Conservation (phyloP, 805 yeast genomes). For the Zygotorulaspora sp. region DNA sequence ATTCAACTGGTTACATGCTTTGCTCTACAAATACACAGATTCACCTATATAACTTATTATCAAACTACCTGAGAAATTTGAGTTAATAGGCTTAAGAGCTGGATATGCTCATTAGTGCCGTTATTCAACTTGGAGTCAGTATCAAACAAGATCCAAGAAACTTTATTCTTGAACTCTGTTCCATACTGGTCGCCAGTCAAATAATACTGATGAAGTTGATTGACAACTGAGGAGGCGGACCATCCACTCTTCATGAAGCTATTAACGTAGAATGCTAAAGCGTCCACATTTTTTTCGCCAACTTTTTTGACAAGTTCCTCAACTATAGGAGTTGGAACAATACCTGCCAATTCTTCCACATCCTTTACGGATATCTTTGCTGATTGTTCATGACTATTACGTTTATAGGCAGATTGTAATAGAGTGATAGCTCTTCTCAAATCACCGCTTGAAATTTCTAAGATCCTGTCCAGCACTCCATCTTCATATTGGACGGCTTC, state of each 20-base stretch:
- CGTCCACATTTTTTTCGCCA: conserved; percentile 32
- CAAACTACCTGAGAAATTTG: conserved; percentile 41
- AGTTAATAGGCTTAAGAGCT: conserved; percentile 59
- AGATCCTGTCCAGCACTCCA: conserved; percentile 55
- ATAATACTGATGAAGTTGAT: conserved; percentile 66
- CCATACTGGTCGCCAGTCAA: conserved; percentile 49
- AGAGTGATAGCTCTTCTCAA: conserved; percentile 88
- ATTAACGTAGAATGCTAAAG: conserved; percentile 43
- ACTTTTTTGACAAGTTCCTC: conserved; percentile 39
- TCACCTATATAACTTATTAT: neutral
- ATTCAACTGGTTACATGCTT: too few relatives aligned
- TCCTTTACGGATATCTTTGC: conserved; percentile 40
- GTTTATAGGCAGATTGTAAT: conserved; percentile 75
- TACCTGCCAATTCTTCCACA: conserved; percentile 72
- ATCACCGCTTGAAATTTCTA: conserved; percentile 82
- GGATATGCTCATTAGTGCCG: conserved; percentile 88
- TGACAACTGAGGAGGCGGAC: conserved; percentile 68
- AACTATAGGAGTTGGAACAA: conserved; percentile 52
- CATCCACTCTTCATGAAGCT: conserved; percentile 63
- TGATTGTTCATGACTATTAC: conserved; percentile 38
- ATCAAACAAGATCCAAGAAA: conserved; percentile 63
- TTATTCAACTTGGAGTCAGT: conserved; percentile 70
- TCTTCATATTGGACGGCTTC: conserved; percentile 41
- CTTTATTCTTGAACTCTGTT: conserved; percentile 55
- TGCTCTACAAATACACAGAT: too few relatives aligned